These are phyloP conservation scores for Escovopsis sp. DNA, from an alignment of 2,329 filamentous ascomycete species.

Conservation along the genomic window DNA sequence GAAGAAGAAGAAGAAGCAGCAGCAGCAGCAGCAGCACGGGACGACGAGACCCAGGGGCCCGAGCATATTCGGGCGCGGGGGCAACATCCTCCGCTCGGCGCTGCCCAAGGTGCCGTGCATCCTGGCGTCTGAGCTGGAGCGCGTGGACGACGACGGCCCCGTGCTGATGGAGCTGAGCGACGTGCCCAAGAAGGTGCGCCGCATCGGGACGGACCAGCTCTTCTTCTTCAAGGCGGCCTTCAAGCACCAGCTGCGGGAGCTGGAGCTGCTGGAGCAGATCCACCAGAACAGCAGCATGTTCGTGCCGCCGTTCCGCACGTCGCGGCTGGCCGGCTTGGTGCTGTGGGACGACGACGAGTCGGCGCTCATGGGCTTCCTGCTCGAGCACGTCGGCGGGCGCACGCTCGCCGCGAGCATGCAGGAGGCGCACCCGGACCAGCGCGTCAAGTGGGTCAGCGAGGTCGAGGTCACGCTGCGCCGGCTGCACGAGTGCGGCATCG, in stretches of 20 bases:
- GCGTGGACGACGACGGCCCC: background rate
- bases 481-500: slow-evolving; percentile 6
- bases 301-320: slow-evolving; percentile 12
- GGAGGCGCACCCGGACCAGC: background rate
- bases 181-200: slow-evolving; percentile 2
- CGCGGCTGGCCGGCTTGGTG: slow-evolving; percentile 7
- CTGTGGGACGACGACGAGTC: slow-evolving; percentile 8
- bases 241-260: slow-evolving; percentile 3
- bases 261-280: slow-evolving; percentile 4
- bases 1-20: no score
- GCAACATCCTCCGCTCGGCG: slow-evolving; percentile 2
- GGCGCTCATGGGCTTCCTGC: slow-evolving; percentile 7
- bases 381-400: slow-evolving; percentile 7
- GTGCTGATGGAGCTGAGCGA: slow-evolving; percentile 1
- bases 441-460: slow-evolving; percentile 8
- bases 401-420: slow-evolving; percentile 2
- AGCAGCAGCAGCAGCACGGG: no score
- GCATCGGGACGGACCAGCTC: background rate
- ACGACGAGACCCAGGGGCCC: background rate
- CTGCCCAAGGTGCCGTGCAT: slow-evolving; percentile 4
- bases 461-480: slow-evolving; percentile 6
- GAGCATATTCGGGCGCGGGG: background rate
- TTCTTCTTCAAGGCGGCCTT: slow-evolving; percentile 7
- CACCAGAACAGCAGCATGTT: background rate
- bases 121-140: slow-evolving; percentile 2